Evolutionary conservation across 371 early-diverging fungal species (phyloP).

Genomic region (Apophysomyces elegans): DNA sequence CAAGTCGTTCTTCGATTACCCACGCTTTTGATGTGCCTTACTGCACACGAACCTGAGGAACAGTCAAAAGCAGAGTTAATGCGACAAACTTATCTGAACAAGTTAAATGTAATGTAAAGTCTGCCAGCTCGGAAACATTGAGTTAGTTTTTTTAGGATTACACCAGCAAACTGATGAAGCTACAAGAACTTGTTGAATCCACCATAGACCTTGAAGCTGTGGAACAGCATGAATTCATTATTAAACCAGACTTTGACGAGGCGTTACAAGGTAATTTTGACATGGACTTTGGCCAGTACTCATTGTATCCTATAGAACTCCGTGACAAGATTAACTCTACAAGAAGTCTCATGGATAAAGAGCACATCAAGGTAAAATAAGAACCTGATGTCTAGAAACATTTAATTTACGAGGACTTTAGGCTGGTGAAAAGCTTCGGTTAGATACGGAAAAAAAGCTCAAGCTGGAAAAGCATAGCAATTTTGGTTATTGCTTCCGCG

Average conservation of each 20-base stretch:
- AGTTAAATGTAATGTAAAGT: slow-evolving; percentile 17
- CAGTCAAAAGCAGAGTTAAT: slow-evolving; percentile 25
- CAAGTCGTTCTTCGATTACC: slow-evolving; percentile 86
- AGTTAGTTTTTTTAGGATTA: slow-evolving; percentile 42
- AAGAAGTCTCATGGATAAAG: slow-evolving; percentile 60
- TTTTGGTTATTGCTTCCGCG: slow-evolving; percentile 89
- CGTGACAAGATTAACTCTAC: slow-evolving; percentile 64
- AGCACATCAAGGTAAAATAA: slow-evolving; percentile 58
- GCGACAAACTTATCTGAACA: slow-evolving; percentile 24
- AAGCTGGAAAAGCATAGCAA: slow-evolving; percentile 84
- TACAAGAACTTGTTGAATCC: slow-evolving; percentile 83
- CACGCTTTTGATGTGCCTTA: slow-evolving; percentile 60
- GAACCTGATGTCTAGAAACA: not conserved
- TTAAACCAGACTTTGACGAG: slow-evolving; percentile 85
- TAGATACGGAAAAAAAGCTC: slow-evolving; percentile 88
- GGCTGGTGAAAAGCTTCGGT: slow-evolving; percentile 65
- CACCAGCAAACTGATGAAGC: slow-evolving; percentile 57
- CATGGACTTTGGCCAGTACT: not conserved
- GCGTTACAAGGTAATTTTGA: slow-evolving; percentile 68
- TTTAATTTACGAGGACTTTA: slow-evolving; percentile 13
- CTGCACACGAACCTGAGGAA: slow-evolving; percentile 43
- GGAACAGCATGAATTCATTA: slow-evolving; percentile 88
- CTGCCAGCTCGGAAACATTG: not conserved
- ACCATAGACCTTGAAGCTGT: slow-evolving; percentile 90
- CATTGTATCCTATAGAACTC: slow-evolving; percentile 50